Conservation (phyloP, 805 yeast species). For the Metschnikowia gruessii region DNA sequence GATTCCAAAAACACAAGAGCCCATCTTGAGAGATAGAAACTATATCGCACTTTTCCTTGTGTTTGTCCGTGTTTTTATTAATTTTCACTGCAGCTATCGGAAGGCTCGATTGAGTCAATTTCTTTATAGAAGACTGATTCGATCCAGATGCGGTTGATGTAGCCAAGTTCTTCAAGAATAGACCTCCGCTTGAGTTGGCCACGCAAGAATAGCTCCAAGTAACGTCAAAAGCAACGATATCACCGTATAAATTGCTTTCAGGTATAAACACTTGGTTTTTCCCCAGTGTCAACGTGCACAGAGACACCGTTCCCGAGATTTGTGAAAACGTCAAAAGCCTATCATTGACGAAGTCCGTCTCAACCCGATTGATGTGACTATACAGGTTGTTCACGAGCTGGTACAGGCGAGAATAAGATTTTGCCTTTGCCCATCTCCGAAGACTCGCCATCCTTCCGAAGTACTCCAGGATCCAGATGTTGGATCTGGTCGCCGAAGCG, state of each 20-base stretch:
- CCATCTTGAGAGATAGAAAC: constrained; percentile 28
- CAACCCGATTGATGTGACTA: constrained; percentile 21
- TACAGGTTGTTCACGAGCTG: constrained; percentile 30
- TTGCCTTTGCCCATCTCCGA: constrained; percentile 41
- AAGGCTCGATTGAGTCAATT: constrained; percentile 14
- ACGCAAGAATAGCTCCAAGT: constrained; percentile 35
- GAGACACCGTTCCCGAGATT: constrained; percentile 28
- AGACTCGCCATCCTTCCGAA: constrained; percentile 34
- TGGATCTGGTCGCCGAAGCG: constrained; percentile 44
- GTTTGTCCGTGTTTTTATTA: constrained; percentile 24
- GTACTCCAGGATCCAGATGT: constrained; percentile 48
- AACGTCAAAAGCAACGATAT: constrained; percentile 22
- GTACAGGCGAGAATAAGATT: constrained; percentile 27
- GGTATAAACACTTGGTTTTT: constrained; percentile 39
- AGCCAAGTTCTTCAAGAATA: constrained; percentile 33
- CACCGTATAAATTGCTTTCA: constrained; percentile 23
- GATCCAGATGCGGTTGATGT: constrained; percentile 32
- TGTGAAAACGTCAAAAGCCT: constrained; percentile 29
- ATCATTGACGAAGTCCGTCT: constrained; percentile 27
- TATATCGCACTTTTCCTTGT: constrained; percentile 25
- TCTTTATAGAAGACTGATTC: constrained; percentile 22
- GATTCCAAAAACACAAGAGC: constrained; percentile 25
- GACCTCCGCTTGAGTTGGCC: constrained; percentile 29
- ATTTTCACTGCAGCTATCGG: constrained; percentile 23
- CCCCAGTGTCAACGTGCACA: constrained; percentile 35